Evolutionary conservation across 2,329 filamentous ascomycete genomes (phyloP), one percentile per base, ranked within the genome.

Genomic region (Colletotrichum australisinense): DNA sequence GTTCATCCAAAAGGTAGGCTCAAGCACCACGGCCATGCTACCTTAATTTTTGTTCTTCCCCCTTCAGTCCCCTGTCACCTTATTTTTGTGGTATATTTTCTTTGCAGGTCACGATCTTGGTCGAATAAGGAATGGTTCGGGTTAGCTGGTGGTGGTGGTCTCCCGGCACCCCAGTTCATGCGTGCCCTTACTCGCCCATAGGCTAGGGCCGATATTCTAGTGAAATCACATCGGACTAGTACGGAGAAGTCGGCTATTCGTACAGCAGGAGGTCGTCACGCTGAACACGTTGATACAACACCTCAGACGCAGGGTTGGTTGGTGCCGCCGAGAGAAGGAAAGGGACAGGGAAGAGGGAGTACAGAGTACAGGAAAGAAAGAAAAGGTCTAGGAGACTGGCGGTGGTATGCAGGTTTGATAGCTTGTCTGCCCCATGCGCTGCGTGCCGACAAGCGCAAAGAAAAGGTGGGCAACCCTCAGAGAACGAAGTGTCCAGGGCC

Each of bases 381-480:
- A 65, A 55, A 28, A 53, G 22, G 35, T 9, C 49, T 22, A 32
- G 24, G 12, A 11, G 30, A 35, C 32, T 35, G 9, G 32, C 32
- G 32, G 53, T 58, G 55, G 66, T 22, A 70, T 59, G 70, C 59
- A 56, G 52, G 55, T 73, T 73, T 73, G 70, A 73, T 73, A 24
- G 70, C 55, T 70, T 56, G 42, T 46, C 5, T 56, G 42, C 26
- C 5, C 66, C 55, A 69, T 64, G 70, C 59, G 46, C 52, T 32
- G 59, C 66, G 46, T 65, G 66, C 60, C 66, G 59, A 58, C 22
- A 6, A 11, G 60, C 42, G 16, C 24, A 58, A 11, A 28, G 52
- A 55, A 28, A 59, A 59, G 66, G 66, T 11, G 55, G 58, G 24
- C 11, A 26, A 24, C 42, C 42, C 19, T 49, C 55, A 38, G 42